Base-by-base conservation (phyloP, 768 basidiomycete genomes). In the Boletus huronensis region DNA sequence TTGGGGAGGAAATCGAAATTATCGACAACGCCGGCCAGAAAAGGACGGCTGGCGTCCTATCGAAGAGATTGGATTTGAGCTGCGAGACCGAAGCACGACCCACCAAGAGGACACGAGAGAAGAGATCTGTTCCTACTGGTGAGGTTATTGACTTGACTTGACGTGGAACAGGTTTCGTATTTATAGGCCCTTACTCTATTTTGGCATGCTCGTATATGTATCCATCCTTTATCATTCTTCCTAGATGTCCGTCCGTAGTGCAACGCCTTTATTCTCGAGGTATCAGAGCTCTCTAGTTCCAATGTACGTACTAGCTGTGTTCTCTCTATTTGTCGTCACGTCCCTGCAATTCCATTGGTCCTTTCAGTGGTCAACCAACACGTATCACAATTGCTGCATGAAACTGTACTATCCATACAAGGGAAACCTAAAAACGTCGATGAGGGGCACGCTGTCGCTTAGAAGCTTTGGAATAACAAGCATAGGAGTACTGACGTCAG, bases 121-220 rank as follows among this genome's bases (percentile, higher is more conserved):
- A 55, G 28, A 44, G 25, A 25, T 13, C 43, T 29, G 35, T 61
- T 44, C 55, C 42, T 32, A 31, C 34, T n/a, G 57, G 59, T 19
- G 70, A 70, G 32, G 54, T 72, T 36, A 70, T 70, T 40, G 69
- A 72, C 48, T 45, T 70, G 58, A 72, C 68, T 35, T 70, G 59
- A 67, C 23, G 16, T 49, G 41, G 17, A 19, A 41, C 13, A n/a
- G 14, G 17, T n/a, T 44, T 31, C 40, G 31, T 45, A 26, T 28
- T 14, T 17, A 43, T 36, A 17, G 23, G 35, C 4, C 25, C 21
- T 13, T 16, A 17, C 14, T 58, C 39, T 23, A 31, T 46, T 50
- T 53, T 44, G 26, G 26, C 14, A 49, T 39, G 35, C 34, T 7
- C 34, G 6, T 35, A 17, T 17, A n/a, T 38, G 1, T 14, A 6